phyloP scores from a whole-genome alignment of 208 protist species.

The Leishmania mexicana region DNA sequence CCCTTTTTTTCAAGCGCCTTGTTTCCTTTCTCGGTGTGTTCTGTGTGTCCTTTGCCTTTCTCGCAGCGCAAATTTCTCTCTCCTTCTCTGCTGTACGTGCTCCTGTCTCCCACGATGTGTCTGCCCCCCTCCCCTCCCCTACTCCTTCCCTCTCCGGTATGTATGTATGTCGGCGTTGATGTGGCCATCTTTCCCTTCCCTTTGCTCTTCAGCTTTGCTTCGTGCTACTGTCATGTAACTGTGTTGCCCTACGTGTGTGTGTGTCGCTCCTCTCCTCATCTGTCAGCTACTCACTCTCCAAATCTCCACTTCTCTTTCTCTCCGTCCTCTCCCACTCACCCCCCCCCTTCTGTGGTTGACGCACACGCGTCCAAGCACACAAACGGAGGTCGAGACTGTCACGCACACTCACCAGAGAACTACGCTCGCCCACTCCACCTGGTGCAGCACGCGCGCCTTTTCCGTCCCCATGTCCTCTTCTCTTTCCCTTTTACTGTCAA shows the following conservation, averaged over 20 bases:
- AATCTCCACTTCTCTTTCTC: not conserved
- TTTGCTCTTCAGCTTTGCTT: not conserved
- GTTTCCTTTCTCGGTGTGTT: not conserved
- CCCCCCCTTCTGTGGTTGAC: not conserved
- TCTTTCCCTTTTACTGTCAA: not conserved
- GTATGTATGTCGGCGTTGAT: conserved; percentile 3
- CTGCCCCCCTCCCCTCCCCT: not conserved
- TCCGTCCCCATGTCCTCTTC: not conserved
- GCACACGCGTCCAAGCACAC: not conserved
- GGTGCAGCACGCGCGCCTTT: not conserved
- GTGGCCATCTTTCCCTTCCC: not conserved
- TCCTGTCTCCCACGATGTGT: not conserved
- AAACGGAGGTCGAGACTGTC: not conserved
- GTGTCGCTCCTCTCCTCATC: not conserved
- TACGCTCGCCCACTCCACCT: not conserved
- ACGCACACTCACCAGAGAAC: not conserved
- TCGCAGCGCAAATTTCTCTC: not conserved
- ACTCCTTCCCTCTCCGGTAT: not conserved
- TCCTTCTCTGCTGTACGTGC: not conserved
- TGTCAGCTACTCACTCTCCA: not conserved
- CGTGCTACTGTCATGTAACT: not conserved
- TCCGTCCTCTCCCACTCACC: not conserved
- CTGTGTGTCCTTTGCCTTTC: not conserved
- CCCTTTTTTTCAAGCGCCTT: not conserved
- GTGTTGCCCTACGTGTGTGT: not conserved